Base-by-base conservation (phyloP, 2,329 filamentous ascomycete species). In the Chaetomium strumarium region DNA sequence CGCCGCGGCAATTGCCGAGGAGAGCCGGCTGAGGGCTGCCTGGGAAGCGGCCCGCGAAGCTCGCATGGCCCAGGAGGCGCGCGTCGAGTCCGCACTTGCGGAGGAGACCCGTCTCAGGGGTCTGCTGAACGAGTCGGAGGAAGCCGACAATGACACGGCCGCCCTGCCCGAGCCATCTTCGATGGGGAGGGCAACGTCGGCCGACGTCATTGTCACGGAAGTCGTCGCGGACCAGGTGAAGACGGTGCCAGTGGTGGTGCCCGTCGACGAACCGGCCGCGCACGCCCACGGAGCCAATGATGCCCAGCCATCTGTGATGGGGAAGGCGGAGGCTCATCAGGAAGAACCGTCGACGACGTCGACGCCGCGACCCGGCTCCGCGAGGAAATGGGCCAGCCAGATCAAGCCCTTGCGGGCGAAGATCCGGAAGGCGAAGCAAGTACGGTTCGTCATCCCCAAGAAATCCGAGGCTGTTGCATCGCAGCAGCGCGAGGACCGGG, bases 21-120 rank as follows among this genome's bases (percentile, higher is more conserved):
- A 55, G 48, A 45, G 33, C 44, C 24, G 48, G 44, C 33, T 51
- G 16, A 24, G 29, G 48, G 30, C 36, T 16, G 19, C 19, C 1
- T 33, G 24, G 30, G 34, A 48, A 7, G 36, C 34, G 9, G 49
- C 40, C 6, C 14, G 13, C 19, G 45, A 14, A 3, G 36, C 30
- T 4, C 20, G 37, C 14, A 17, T 4, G n/a, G 30, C 44, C 39
- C 19, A 13, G 19, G 4, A 31, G 36, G 38, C 33, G 29, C 9
- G 5, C 2, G 19, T 51, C 34, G 44, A 51, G 33, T 48, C 44
- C 7, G 52, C 52, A n/a, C 6, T 24, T 16, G 52, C 48, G 11
- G 49, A 51, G 49, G 53, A 51, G 49, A 45, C n/a, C 4, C 30
- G 43, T 14, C 31, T 51, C 38, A n/a, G n/a, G 11, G 48, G 31